Evolutionary conservation across 805 yeast species (phyloP).

Genomic region (Candida coquimbonensis): DNA sequence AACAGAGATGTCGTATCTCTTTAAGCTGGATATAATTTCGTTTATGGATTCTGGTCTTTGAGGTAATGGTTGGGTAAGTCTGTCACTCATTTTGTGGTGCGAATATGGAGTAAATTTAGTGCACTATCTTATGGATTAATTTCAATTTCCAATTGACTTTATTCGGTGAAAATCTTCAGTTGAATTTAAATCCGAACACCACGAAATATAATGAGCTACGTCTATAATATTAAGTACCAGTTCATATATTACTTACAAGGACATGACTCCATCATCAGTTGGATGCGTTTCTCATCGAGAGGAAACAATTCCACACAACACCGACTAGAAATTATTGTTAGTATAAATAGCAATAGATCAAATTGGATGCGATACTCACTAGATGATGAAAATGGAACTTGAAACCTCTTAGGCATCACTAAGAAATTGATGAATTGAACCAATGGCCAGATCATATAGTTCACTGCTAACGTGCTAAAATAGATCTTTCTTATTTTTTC

Average conservation of each 20-base stretch:
- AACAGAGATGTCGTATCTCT: slow-evolving; percentile 37
- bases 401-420: slow-evolving; percentile 61
- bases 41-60: slow-evolving; percentile 35
- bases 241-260: too few relatives aligned
- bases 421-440: slow-evolving; percentile 73
- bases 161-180: neutral
- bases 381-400: slow-evolving; percentile 88
- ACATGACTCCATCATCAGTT: slow-evolving; percentile 5
- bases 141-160: too few relatives aligned
- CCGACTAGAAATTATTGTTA: slow-evolving; percentile 38
- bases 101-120: neutral
- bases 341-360: slow-evolving; percentile 1
- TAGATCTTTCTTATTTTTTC: slow-evolving; percentile 62
- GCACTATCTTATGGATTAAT: too few relatives aligned
- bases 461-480: slow-evolving; percentile 57
- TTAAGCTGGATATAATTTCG: slow-evolving; percentile 34
- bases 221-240: too few relatives aligned
- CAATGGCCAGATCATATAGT: slow-evolving; percentile 75
- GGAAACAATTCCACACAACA: slow-evolving; percentile 89
- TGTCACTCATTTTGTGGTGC: slow-evolving; percentile 21
- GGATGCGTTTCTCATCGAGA: slow-evolving; percentile 71
- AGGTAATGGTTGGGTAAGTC: slow-evolving; percentile 27
- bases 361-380: slow-evolving; percentile 30
- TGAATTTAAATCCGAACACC: neutral
- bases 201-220: neutral